These are phyloP conservation scores for Dichotomocladium elegans DNA, from an alignment of 371 early-diverging fungal species.

Conservation along the genomic window DNA sequence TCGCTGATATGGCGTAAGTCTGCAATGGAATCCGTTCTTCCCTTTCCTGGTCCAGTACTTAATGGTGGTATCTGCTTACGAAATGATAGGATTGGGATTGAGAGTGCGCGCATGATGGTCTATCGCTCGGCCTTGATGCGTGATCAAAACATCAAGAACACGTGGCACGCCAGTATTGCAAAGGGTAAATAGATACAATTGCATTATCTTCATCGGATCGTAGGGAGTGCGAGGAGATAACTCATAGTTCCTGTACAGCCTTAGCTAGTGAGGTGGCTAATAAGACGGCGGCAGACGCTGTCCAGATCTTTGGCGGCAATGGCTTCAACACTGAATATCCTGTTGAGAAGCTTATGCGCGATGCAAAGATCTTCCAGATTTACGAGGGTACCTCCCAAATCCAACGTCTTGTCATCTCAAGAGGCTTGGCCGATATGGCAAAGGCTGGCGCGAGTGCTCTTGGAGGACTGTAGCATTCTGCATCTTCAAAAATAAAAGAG, in stretches of 20 bases:
- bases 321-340: conserved; percentile 89
- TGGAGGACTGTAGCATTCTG: conserved; percentile 30
- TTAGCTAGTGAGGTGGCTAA: conserved; percentile 94
- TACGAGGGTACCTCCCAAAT: conserved; percentile 97
- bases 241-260: conserved; percentile 9
- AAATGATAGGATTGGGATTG: conserved; percentile 61
- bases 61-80: neutral
- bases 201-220: no score
- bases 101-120: conserved; percentile 86
- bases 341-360: conserved; percentile 89
- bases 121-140: conserved; percentile 80
- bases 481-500: no score
- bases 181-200: conserved; percentile 67
- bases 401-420: conserved; percentile 87
- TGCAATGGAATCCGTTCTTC: no score
- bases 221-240: neutral
- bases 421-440: conserved; percentile 61
- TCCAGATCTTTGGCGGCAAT: conserved; percentile 96
- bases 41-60: neutral
- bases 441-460: conserved; percentile 34
- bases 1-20: conserved; percentile 89
- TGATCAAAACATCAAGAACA: conserved; percentile 85
- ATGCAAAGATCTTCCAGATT: conserved; percentile 94
- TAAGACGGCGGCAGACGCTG: conserved; percentile 92
- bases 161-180: conserved; percentile 93